A percentile compares a stretch with the other conserved stretches of the same genome.
Conservation (phyloP, 495 filamentous ascomycete genomes). For the Neurospora sp. region DNA sequence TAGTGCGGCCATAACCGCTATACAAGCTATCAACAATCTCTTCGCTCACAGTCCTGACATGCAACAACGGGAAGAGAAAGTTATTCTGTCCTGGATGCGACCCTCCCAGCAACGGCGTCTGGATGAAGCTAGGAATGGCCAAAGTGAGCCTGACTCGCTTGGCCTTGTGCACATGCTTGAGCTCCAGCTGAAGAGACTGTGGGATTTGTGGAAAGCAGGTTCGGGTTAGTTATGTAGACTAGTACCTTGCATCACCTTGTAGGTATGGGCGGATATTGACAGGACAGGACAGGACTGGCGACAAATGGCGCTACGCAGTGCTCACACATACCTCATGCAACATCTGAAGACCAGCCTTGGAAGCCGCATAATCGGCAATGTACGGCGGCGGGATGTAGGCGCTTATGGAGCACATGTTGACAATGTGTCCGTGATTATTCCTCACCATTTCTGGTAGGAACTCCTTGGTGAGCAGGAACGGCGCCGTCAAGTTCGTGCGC, state of each 20-base stretch:
- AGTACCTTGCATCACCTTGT: not conserved
- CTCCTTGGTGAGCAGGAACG: conserved; percentile 20
- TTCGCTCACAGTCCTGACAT: conserved; percentile 28
- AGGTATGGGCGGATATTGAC: not conserved
- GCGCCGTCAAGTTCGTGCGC: conserved; percentile 15
- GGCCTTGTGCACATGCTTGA: conserved; percentile 17
- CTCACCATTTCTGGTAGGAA: conserved; percentile 17
- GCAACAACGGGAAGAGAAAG: conserved; percentile 26
- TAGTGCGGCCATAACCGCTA: conserved; percentile 21
- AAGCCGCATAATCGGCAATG: conserved; percentile 16
- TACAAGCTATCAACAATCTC: conserved; percentile 23
- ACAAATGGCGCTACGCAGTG: not conserved
- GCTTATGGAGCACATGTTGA: conserved; percentile 15
- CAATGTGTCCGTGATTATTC: conserved; percentile 16
- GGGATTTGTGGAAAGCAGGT: not conserved
- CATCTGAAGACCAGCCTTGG: conserved; percentile 13
- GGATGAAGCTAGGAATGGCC: conserved; percentile 25
- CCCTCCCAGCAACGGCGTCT: conserved; percentile 24
- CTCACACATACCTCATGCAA: conserved; percentile 6
- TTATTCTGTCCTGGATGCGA: conserved; percentile 16
- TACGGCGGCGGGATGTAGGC: conserved; percentile 8
- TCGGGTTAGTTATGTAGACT: not conserved
- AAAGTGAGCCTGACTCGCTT: conserved; percentile 22
- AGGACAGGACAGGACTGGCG: not conserved
- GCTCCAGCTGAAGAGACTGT: conserved; percentile 13